Base-by-base conservation (phyloP, 2,329 filamentous ascomycete species). In the Amylocarpus encephaloides region DNA sequence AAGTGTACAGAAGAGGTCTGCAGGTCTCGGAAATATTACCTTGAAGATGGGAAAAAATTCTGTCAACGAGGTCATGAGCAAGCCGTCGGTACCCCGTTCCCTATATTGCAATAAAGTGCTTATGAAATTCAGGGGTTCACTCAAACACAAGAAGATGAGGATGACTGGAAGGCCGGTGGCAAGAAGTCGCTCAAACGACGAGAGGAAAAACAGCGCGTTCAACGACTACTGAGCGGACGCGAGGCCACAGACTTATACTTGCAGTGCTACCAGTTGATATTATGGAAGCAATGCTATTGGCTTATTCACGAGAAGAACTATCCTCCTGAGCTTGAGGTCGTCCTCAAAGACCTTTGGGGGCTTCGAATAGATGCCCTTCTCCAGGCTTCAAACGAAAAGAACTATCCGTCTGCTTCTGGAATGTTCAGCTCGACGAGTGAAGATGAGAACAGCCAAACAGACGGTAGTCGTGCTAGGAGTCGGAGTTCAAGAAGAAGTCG, bases 341-440 rank as follows among this genome's bases (percentile, higher is more conserved):
- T 95, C 9, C 82, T 94, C 5, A 80, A 83, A 51, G 90, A 95
- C 64, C 76, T 98, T 12, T 98, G 93, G 92, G 76, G 84, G 46
- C 70, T 96, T 36, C 63, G 63, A 43, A 33, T 62, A 7, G 52
- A 56, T 22, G 39, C 49, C 15, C 42, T 88, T 32, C 52, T 55
- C 16, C 71, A 71, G 43, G 66, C 67, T 59, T 73, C 55, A 36
- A 61, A 39, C 46, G 64, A 62, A 5, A 64, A 62, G 40, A 61
- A 60, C 16, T 41, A 64, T 63, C 41, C 58, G 63, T 43, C 67
- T 10, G 68, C 65, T 33, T 56, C 61, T 18, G 62, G 63, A 19
- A 51, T 60, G 47, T 70, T 69, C 30, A 66, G 66, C 42, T 66
- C 67, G 60, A 43, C 61, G 62, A 57, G 66, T 61, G 57, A 67